Evolutionary conservation across 768 basidiomycete genomes (phyloP).

Genomic region (Goffeauzyma gilvescens): DNA sequence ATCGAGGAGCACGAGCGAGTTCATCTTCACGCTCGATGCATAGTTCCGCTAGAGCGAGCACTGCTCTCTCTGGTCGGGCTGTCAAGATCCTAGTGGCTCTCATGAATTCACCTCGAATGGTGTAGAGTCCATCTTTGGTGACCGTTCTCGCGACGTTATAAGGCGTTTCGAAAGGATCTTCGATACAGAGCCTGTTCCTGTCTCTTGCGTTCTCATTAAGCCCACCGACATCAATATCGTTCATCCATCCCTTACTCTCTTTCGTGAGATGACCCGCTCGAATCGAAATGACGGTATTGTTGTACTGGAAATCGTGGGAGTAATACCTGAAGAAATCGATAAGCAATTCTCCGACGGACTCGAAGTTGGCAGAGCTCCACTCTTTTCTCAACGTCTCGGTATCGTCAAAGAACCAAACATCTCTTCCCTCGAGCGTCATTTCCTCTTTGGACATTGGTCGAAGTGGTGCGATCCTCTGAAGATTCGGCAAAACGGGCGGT

Average conservation of each 20-base stretch:
- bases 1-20: constrained; percentile 31
- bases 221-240: constrained; percentile 41
- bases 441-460: constrained; percentile 53
- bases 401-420: constrained; percentile 89
- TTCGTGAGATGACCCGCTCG: constrained; percentile 74
- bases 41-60: constrained; percentile 64
- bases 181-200: constrained; percentile 85
- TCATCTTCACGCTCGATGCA: constrained; percentile 65
- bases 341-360: constrained; percentile 84
- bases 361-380: constrained; percentile 85
- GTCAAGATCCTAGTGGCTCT: constrained; percentile 65
- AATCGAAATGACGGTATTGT: constrained; percentile 77
- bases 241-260: constrained; percentile 83
- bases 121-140: constrained; percentile 86
- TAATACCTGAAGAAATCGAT: constrained; percentile 97
- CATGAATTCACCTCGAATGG: constrained; percentile 96
- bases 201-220: constrained; percentile 43
- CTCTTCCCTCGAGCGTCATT: constrained; percentile 43
- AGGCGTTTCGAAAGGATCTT: constrained; percentile 95
- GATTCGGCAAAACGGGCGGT: constrained; percentile 84
- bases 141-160: constrained; percentile 95
- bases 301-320: constrained; percentile 80
- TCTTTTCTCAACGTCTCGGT: constrained; percentile 73
- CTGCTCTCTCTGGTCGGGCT: constrained; percentile 58
- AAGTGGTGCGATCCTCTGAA: constrained; percentile 82